A percentile compares a stretch with the other conserved stretches of the same genome.
phyloP scores from a whole-genome alignment of 192 early-diverging fungal genomes.

The Mortierella alpina region DNA sequence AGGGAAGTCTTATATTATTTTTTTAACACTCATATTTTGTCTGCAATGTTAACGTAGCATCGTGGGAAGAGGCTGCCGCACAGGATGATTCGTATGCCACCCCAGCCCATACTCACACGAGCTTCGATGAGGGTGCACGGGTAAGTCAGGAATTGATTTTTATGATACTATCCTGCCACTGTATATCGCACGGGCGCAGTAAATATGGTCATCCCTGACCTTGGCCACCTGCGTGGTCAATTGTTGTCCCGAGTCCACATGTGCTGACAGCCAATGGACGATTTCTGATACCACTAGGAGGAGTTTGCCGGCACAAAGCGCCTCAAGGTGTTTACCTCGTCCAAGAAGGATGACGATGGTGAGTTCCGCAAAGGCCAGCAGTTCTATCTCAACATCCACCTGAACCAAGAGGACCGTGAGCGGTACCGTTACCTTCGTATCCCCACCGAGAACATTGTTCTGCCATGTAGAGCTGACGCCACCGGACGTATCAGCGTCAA shows the following conservation, averaged over 20 bases:
- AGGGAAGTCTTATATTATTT: neutral
- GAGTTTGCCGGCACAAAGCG: slow-evolving; percentile 25
- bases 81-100: slow-evolving; percentile 39
- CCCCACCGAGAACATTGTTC: slow-evolving; percentile 50
- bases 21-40: neutral
- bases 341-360: slow-evolving; percentile 52
- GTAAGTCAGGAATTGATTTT: slow-evolving; percentile 12
- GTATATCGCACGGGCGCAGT: neutral
- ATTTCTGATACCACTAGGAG: slow-evolving; percentile 15
- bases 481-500: slow-evolving; percentile 40
- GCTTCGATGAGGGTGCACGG: slow-evolving; percentile 40
- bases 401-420: slow-evolving; percentile 36
- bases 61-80: slow-evolving; percentile 40
- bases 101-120: slow-evolving; percentile 41
- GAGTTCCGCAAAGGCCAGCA: slow-evolving; percentile 55
- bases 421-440: slow-evolving; percentile 41
- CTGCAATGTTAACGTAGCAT: slow-evolving; percentile 9
- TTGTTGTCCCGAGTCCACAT: neutral
- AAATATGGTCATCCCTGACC: neutral
- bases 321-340: slow-evolving; percentile 44
- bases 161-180: neutral
- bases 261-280: neutral
- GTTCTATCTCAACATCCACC: slow-evolving; percentile 52
- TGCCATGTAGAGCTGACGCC: slow-evolving; percentile 41
- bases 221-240: neutral